phyloP scores from a whole-genome alignment of 176 grass and related monocot species.

The Luzula sylvatica region DNA sequence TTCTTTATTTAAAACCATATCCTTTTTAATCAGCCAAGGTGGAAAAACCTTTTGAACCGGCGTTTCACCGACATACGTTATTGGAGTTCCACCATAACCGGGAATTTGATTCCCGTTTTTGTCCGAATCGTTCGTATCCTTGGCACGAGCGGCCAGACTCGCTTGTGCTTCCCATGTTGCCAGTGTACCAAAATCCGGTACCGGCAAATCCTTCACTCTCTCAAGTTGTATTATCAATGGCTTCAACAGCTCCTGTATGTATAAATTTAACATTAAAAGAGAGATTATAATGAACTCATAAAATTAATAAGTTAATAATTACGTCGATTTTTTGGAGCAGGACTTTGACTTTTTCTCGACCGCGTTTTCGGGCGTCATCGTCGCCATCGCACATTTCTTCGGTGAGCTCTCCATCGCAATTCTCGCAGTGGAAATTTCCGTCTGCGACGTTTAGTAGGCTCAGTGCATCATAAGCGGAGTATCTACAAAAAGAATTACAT shows the following conservation, averaged over 20 bases:
- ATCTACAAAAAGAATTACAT: slow-evolving; percentile 43
- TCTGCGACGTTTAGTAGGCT: slow-evolving; percentile 69
- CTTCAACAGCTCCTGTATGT: slow-evolving; percentile 77
- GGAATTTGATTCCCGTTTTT: slow-evolving; percentile 64
- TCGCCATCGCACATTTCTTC: slow-evolving; percentile 99
- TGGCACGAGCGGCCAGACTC: slow-evolving; percentile 37
- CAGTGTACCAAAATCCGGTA: slow-evolving; percentile 89
- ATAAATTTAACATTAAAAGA: too few relatives aligned
- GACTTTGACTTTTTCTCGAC: slow-evolving; percentile 84
- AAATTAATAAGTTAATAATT: too few relatives aligned
- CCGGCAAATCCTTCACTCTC: slow-evolving; percentile 79
- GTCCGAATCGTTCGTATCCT: slow-evolving; percentile 45
- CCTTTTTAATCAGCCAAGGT: slow-evolving; percentile 94
- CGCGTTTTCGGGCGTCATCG: slow-evolving; percentile 60
- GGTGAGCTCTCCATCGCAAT: slow-evolving; percentile 80
- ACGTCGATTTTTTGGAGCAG: slow-evolving; percentile 91
- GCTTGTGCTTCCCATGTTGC: slow-evolving; percentile 81
- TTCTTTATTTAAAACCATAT: slow-evolving; percentile 96
- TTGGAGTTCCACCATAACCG: slow-evolving; percentile 67
- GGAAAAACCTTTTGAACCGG: slow-evolving; percentile 50
- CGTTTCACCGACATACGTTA: slow-evolving; percentile 85
- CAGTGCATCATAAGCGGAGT: slow-evolving; percentile 91
- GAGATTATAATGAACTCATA: too few relatives aligned
- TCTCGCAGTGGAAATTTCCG: slow-evolving; percentile 92
- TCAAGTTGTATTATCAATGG: slow-evolving; percentile 54